These are phyloP conservation scores for Fusarium sp. DNA, from an alignment of 2,329 filamentous ascomycete genomes.

Conservation along the genomic window DNA sequence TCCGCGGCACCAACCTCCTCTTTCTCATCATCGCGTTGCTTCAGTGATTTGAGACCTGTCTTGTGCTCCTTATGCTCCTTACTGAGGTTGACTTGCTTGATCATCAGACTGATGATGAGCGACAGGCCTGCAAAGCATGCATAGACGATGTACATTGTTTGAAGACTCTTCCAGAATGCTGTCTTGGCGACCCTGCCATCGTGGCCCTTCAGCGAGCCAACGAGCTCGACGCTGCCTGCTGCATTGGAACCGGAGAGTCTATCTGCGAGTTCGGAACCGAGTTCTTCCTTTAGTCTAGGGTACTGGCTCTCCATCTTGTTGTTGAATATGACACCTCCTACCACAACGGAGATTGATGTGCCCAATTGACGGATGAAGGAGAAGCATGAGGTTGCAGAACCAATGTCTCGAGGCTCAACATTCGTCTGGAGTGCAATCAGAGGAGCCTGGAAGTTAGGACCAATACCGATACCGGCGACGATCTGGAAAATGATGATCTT, in stretches of 20 bases:
- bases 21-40: conserved; percentile 42
- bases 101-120: conserved; percentile 57
- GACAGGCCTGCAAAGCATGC: conserved; percentile 59
- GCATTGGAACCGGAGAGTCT: conserved; percentile 68
- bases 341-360: conserved; percentile 73
- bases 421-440: conserved; percentile 74
- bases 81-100: conserved; percentile 61
- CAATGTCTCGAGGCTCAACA: conserved; percentile 70
- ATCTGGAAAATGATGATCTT: conserved; percentile 71
- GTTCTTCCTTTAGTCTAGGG: conserved; percentile 55
- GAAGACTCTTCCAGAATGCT: conserved; percentile 61
- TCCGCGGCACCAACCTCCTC: neutral
- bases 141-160: conserved; percentile 68
- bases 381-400: conserved; percentile 74
- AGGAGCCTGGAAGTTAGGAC: conserved; percentile 75
- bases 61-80: conserved; percentile 67
- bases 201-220: conserved; percentile 60
- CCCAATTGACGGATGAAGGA: conserved; percentile 75
- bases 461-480: conserved; percentile 70
- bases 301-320: conserved; percentile 73
- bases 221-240: conserved; percentile 67
- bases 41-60: conserved; percentile 62
- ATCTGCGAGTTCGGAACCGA: conserved; percentile 61
- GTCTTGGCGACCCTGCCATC: conserved; percentile 55
- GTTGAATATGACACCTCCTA: conserved; percentile 83